phyloP scores from a whole-genome alignment of 441 rosid genomes.

The Oxalis stricta region DNA sequence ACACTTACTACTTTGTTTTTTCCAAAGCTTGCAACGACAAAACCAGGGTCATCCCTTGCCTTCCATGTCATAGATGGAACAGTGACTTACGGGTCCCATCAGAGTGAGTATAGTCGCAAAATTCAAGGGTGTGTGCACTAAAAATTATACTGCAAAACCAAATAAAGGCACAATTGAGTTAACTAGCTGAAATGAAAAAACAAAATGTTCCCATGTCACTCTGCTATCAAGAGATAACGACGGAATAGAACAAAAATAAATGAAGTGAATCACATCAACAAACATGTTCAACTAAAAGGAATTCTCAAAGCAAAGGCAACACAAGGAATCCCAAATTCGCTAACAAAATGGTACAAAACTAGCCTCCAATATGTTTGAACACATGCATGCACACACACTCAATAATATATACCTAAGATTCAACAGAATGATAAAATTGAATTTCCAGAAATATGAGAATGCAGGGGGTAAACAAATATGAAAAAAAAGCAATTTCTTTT shows the following conservation, averaged over 20 bases:
- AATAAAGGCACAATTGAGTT: background rate
- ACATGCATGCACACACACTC: no score
- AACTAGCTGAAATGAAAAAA: background rate
- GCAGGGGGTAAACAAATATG: no score
- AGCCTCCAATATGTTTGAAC: no score
- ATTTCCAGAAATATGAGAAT: no score
- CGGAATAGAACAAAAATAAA: background rate
- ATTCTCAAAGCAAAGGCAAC: no score
- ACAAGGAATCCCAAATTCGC: no score
- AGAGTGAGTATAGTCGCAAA: constrained; percentile 32
- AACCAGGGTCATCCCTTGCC: constrained; percentile 46
- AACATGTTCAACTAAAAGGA: no score
- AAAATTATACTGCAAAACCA: constrained; percentile 37
- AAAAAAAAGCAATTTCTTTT: no score
- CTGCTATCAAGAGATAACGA: background rate
- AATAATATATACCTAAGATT: no score
- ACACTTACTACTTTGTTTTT: constrained; percentile 22
- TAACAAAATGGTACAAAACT: no score
- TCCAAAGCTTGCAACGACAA: constrained; percentile 35
- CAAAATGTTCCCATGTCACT: background rate
- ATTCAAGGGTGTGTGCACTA: constrained; percentile 39
- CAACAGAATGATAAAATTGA: no score
- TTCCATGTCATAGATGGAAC: constrained; percentile 54
- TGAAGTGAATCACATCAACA: no score
- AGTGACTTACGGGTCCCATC: constrained; percentile 54